Evolutionary conservation across 2,329 filamentous ascomycete species (phyloP).

Genomic region (Epichloe gansuensis): DNA sequence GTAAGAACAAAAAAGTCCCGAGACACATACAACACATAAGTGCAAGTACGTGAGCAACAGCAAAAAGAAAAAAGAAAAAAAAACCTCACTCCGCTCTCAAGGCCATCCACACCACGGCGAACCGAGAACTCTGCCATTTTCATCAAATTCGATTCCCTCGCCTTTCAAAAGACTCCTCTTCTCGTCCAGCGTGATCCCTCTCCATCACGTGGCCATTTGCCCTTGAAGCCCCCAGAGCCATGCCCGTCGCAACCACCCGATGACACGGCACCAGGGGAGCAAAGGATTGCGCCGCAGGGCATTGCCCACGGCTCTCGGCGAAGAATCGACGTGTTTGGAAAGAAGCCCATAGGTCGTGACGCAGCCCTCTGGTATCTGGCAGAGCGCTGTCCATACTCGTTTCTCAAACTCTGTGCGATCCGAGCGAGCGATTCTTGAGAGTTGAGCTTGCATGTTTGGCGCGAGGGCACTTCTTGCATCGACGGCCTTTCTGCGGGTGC

Average conservation of each 20-base stretch:
- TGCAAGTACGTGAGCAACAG: not conserved
- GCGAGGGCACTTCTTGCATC: not conserved
- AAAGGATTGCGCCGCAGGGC: constrained; percentile 66
- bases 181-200: constrained; percentile 49
- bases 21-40: not conserved
- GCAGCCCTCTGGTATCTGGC: constrained; percentile 62
- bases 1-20: not conserved
- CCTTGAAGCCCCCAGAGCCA: constrained; percentile 63
- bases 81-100: constrained; percentile 8
- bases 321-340: constrained; percentile 54
- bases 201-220: constrained; percentile 48
- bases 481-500: not conserved
- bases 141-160: constrained; percentile 55
- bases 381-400: constrained; percentile 57
- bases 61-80: not conserved
- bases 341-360: constrained; percentile 71
- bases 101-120: constrained; percentile 36
- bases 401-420: constrained; percentile 44
- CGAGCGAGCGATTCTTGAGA: constrained; percentile 32
- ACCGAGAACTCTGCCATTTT: constrained; percentile 45
- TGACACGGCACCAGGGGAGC: constrained; percentile 75
- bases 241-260: constrained; percentile 62
- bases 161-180: constrained; percentile 48
- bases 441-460: constrained; percentile 25
- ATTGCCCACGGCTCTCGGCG: constrained; percentile 65